Evolutionary conservation across 306 rosid species (phyloP), one percentile per base, ranked within the genome.

Genomic region (Lathyrus oleraceus): DNA sequence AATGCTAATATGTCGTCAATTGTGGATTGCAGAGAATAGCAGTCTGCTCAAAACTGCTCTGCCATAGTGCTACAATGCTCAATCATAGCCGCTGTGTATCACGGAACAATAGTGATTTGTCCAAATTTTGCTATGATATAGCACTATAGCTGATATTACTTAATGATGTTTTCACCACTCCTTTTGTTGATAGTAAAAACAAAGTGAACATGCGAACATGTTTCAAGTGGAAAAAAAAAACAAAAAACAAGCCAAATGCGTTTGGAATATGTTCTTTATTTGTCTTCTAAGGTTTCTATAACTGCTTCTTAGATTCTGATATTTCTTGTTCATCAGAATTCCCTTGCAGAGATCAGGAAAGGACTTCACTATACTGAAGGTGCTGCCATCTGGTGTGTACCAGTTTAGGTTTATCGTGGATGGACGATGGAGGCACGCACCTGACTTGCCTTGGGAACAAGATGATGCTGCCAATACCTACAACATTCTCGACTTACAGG

Each of bases 301-400:
- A 47, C 54, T 67, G 65, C 65, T 49, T 5, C 49, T 45, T 28
- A 13, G 48, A 54, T 71, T 66, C 76, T 80, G 54, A 76, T 51
- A 23, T 56, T 65, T 69, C 69, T 78, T 74, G 68, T 72, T 79
- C 56, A 69, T 78, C 95, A 94, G 99, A 79, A 64, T 78, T 75
- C 74, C 83, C 38, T 81, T 94, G 77, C 99, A 94, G 91, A 85
- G 87, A 83, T 91, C 97, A 1, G 99, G 99, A 72, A 91, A 91
- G 83, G 97, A 94, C 92, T 94, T 91, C 76, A 83, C 96, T 5
- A 84, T 91, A 43, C 85, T 94, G 96, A 91, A 91, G 77, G 99
- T 94, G 59, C 84, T 94, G 70, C 91, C 99, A n/a, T 91, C 99
- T 38, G 99, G 97, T 83, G 95, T 94, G 71, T 94, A 91, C 83